Conservation (phyloP, 225 moss, liverwort and hornwort genomes). For the Polytrichum commune region DNA sequence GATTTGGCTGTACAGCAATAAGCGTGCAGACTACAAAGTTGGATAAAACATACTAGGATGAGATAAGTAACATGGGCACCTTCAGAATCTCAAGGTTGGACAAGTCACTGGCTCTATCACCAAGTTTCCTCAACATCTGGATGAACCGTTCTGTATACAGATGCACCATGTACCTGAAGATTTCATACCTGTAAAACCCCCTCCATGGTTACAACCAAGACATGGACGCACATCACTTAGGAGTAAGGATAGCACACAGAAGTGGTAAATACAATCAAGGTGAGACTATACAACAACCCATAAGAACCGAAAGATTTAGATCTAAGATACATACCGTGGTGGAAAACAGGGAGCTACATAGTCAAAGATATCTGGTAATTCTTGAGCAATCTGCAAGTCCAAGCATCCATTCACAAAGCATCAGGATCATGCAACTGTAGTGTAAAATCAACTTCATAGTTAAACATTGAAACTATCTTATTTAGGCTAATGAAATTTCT, state of each 20-base stretch:
- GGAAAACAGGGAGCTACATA: constrained; percentile 95
- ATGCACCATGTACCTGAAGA: constrained; percentile 96
- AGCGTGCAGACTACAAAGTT: too few species aligned
- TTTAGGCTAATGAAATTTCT: too few species aligned
- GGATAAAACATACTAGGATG: not conserved
- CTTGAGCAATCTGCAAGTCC: constrained; percentile 72
- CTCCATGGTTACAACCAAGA: not conserved
- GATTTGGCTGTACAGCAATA: too few species aligned
- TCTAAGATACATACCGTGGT: constrained; percentile 52
- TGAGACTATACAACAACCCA: not conserved
- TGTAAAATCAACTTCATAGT: not conserved
- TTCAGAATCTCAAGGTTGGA: constrained; percentile 90
- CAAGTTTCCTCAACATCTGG: constrained; percentile 95
- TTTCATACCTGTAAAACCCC: constrained; percentile 70
- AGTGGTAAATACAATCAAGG: not conserved
- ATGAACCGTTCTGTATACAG: constrained; percentile 98
- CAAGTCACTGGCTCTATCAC: constrained; percentile 88
- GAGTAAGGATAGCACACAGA: not conserved
- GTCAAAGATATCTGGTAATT: constrained; percentile 96
- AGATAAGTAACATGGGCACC: constrained; percentile 29
- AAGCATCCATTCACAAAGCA: constrained; percentile 1
- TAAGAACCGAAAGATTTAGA: not conserved
- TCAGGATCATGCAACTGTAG: constrained; percentile 13
- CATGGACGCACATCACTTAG: not conserved
- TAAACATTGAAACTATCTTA: too few species aligned